Base-by-base conservation (phyloP, 371 early-diverging fungal genomes). In the Rhizopus arrhizus region DNA sequence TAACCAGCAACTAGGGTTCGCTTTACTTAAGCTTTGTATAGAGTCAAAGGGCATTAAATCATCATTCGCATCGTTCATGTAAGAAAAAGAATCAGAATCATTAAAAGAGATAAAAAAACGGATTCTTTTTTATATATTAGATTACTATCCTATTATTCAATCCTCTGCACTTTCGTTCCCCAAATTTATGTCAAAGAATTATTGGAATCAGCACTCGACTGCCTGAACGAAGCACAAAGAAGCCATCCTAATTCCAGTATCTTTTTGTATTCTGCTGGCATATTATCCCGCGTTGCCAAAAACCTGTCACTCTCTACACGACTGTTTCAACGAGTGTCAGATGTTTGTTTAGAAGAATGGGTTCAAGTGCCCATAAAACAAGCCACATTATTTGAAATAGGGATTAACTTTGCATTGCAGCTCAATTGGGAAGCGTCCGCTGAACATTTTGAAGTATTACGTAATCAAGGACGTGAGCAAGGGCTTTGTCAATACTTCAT, bases 1-100 rank as follows among this genome's bases (percentile, higher is more conserved):
- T 10, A 80, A 85, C 64, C 74, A 72, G 62, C 69, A 74, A 5
- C 66, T 82, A 36, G 85, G 85, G 3, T 73, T 85, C 43, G 77
- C 75, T 3, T 53, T 83, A n/a, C 58, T 83, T n/a, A 74, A 80
- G 35, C 67, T 74, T 31, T 73, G 77, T 46, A 59, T 85, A 36
- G 72, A 74, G n/a, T 70, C 75, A 15, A 62, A 74, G 50, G 77
- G 84, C 2, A 69, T 81, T 16, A 72, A 80, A 15, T 74, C 85
- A 0, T 76, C 84, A 0, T 59, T 83, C 22, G 81, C 81, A 2
- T 78, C 80, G 0, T 59, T 85, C 15, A 72, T 81, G 79, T 79
- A 74, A 71, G 69, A 66, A n/a, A n/a, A 1, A 10, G 15, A 43
- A 43, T 10, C 13, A 47, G 9, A 16, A 15, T 38, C 10, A 7